phyloP scores from a whole-genome alignment of 805 yeast species.

The Saccharomycopsis synnaedendra region DNA sequence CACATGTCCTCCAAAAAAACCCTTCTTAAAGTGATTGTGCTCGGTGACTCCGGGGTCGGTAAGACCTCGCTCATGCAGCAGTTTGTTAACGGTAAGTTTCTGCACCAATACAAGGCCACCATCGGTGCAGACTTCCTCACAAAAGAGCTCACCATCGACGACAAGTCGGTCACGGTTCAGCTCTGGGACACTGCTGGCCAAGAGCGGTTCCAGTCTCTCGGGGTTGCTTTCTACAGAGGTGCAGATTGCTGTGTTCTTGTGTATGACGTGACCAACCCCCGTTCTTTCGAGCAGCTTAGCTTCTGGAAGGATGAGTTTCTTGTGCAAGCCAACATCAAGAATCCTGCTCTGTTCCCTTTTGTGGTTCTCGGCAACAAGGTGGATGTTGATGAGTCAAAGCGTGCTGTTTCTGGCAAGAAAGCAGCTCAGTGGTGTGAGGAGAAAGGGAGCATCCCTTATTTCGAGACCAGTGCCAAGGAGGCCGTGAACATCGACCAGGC shows the following conservation, averaged over 20 bases:
- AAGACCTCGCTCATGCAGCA: constrained; percentile 96
- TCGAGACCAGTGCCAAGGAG: constrained; percentile 97
- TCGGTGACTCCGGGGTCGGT: constrained; percentile 97
- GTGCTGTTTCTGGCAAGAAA: constrained; percentile 50
- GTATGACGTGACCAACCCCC: constrained; percentile 90
- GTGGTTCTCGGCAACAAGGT: constrained; percentile 91
- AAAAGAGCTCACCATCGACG: constrained; percentile 80
- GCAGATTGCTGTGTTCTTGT: constrained; percentile 97
- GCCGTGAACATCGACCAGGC: constrained; percentile 93
- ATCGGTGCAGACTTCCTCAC: constrained; percentile 96
- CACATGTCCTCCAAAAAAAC: constrained; percentile 43
- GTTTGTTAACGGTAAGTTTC: constrained; percentile 87
- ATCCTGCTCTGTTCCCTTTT: constrained; percentile 94
- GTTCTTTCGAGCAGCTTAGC: constrained; percentile 80
- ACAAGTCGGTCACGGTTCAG: constrained; percentile 46
- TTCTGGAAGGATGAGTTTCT: constrained; percentile 94
- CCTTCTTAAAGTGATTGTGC: constrained; percentile 76
- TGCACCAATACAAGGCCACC: constrained; percentile 94
- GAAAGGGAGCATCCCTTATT: constrained; percentile 76
- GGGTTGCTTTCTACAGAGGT: constrained; percentile 95
- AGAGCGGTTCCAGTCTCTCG: constrained; percentile 91
- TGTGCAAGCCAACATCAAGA: constrained; percentile 83
- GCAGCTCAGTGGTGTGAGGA: constrained; percentile 53
- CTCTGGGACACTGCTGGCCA: constrained; percentile 99
- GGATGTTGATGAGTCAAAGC: constrained; percentile 85